Evolutionary conservation across 176 grass and related monocot genomes (phyloP), one percentile per base, ranked within the genome.

Genomic region (Carex pumila): DNA sequence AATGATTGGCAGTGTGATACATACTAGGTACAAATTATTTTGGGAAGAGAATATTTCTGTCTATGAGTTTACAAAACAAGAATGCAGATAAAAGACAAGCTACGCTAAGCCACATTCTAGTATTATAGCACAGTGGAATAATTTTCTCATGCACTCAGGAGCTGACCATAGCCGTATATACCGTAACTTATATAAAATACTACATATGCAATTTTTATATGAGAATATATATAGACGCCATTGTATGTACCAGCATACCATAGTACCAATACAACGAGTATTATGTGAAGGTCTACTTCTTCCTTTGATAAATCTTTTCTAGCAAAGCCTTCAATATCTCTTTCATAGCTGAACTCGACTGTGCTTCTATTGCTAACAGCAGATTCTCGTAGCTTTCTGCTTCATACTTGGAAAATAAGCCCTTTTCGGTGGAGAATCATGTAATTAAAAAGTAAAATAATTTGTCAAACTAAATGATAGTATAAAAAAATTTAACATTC

Each of bases 231-330:
- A 22, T 62, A 50, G 60, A 21, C n/a, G 8, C 19, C 60, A 22
- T 62, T 2, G 21, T 62, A 62, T 19, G 19, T 21, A 62, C 60
- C 60, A 62, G 60, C n/a, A 62, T 62, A 62, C 29, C 5, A 22
- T 9, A 62, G 60, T 25, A 61, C 59, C 59, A 61, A 22, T 61
- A 22, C 18, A 22, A 22, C n/a, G 18, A 19, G 18, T 22, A 61
- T 2, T 52, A 12, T 74, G 43, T 21, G 13, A 30, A 13, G 22
- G 12, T 55, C 67, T 90, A 90, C 58, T 90, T 92, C 36, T 53
- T 84, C 87, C 89, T 92, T 62, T 81, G 83, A 86, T 92, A 91
- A 58, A 94, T 97, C 66, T 88, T 94, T 12, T 91, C 83, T 60
- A 90, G 60, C 81, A 97, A 91, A 0, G 87, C 85, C 86, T 87